Conservation (phyloP, 768 basidiomycete species). For the Lyophyllum shimeji region DNA sequence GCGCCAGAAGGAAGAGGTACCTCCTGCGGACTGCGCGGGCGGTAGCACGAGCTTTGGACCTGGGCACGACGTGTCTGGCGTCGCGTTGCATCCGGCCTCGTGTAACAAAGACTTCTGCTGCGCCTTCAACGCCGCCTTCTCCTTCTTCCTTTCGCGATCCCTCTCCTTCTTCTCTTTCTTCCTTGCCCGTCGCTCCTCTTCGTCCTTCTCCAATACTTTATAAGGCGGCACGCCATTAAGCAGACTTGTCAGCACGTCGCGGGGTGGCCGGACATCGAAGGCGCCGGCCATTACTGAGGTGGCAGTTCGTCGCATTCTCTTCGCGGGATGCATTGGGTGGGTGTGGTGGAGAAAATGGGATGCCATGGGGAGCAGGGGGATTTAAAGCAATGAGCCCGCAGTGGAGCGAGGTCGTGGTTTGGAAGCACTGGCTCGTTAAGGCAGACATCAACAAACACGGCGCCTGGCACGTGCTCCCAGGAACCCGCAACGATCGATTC, state of each 20-base stretch:
- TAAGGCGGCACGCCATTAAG: slow-evolving; percentile 75
- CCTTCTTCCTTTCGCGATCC: slow-evolving; percentile 48
- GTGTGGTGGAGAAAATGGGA: slow-evolving; percentile 28
- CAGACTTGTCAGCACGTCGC: slow-evolving; percentile 79
- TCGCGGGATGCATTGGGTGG: slow-evolving; percentile 31
- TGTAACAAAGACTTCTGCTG: slow-evolving; percentile 14
- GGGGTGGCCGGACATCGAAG: slow-evolving; percentile 64
- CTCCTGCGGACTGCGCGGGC: slow-evolving; percentile 24
- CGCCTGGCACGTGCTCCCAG: slow-evolving; percentile 47
- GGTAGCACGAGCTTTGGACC: slow-evolving; percentile 28
- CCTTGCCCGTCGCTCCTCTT: slow-evolving; percentile 52
- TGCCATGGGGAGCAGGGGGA: slow-evolving; percentile 32
- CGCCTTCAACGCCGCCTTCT: slow-evolving; percentile 22
- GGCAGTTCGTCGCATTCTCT: slow-evolving; percentile 59
- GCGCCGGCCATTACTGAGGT: slow-evolving; percentile 74
- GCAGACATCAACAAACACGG: slow-evolving; percentile 53
- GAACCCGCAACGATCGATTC: slow-evolving; percentile 39
- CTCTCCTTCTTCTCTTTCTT: slow-evolving; percentile 56
- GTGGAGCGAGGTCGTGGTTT: slow-evolving; percentile 53
- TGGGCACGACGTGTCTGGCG: slow-evolving; percentile 23
- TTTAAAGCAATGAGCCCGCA: slow-evolving; percentile 37
- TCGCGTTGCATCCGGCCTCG: slow-evolving; percentile 28
- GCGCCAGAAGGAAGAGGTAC: slow-evolving; percentile 60
- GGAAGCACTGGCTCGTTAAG: slow-evolving; percentile 51
- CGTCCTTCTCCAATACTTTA: slow-evolving; percentile 60